Base-by-base conservation (phyloP, 2,329 filamentous ascomycete species). In the Alternaria arborescens region DNA sequence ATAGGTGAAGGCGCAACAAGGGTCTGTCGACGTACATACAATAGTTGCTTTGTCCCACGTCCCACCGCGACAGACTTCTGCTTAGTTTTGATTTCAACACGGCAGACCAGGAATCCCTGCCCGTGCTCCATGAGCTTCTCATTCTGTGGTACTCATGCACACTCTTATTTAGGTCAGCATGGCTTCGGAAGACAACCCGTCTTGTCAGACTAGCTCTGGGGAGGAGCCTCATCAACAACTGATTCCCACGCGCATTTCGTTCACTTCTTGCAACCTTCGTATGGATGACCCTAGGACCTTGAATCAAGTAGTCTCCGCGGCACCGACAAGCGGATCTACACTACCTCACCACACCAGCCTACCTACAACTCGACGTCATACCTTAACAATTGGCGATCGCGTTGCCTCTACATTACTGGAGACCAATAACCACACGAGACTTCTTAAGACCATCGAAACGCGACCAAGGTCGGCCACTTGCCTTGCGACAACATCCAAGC, bases 131-230 rank as follows among this genome's bases (percentile, higher is more conserved):
- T 44, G 56, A 61, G 53, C 58, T 40, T 51, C 43, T 59, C 63
- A 59, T 47, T 60, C 52, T 52, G 58, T 66, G 61, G 52, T 60
- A 70, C 61, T 62, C 59, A 58, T 60, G 52, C 34, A 44, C 36
- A 50, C 54, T 58, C 55, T 69, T 70, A 67, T 64, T 66, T 67
- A 64, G 63, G 61, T 44, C 60, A 65, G 30, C 22, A 72, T 71
- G 65, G 64, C 66, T 60, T 63, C 66, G 48, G 61, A 58, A 44
- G 56, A 42, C 53, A 58, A 36, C 28, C 38, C 50, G 44, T 55
- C 58, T 59, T 60, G 57, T 58, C 54, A 41, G 41, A 58, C 66
- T 48, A 66, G 54, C 62, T 52, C 65, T 56, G 57, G 52, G 34
- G 55, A 65, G 26, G 47, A 61, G 58, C 53, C 62, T 65, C 63